Conservation (phyloP, 2,329 filamentous ascomycete species). For the Gremmenia infestans region DNA sequence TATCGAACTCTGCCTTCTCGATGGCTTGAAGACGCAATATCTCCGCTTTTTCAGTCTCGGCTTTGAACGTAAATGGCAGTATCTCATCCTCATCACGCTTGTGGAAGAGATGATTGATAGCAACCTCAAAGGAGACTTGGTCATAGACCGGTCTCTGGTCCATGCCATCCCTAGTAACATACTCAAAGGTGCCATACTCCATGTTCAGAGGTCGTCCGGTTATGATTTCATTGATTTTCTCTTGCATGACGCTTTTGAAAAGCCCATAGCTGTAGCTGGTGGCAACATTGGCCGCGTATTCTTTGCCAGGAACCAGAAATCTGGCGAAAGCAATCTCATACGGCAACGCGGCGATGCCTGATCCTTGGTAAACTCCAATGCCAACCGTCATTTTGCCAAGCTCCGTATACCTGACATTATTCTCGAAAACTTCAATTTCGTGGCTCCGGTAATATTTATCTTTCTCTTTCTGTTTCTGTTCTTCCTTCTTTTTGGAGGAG, state of each 20-base stretch:
- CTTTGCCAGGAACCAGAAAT: background rate
- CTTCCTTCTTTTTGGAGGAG: no score
- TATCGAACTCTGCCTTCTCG: no score
- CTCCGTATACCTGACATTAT: no score
- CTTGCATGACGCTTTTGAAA: background rate
- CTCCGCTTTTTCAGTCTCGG: background rate
- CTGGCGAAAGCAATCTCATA: background rate
- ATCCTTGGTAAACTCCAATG: no score
- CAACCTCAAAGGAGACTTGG: background rate
- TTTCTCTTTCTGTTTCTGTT: no score
- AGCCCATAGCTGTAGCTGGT: background rate
- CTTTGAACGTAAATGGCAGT: background rate
- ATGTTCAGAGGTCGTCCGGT: background rate
- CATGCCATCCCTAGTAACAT: background rate
- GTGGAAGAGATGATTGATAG: background rate
- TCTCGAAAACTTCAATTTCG: no score
- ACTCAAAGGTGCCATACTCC: background rate
- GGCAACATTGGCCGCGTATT: background rate
- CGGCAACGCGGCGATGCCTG: no score
- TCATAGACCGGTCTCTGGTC: background rate
- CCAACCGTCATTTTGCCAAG: no score
- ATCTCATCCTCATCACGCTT: no score
- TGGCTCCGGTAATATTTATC: no score
- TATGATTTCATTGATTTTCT: background rate
- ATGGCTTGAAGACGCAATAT: background rate